phyloP scores from a whole-genome alignment of 2,329 filamentous ascomycete genomes.

The Chrysoporthe austroafricana region DNA sequence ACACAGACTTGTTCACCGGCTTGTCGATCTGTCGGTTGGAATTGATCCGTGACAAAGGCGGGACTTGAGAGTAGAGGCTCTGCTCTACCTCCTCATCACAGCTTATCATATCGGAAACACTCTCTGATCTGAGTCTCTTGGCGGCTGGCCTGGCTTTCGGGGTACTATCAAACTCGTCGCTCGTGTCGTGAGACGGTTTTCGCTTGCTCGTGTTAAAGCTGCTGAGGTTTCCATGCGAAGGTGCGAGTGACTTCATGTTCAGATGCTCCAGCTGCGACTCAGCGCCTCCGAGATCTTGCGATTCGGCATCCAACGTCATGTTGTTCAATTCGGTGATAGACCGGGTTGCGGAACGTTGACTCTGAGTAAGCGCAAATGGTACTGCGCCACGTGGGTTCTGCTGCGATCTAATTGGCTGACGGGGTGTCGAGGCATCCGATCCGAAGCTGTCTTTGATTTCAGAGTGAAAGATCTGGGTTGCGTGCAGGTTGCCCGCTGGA shows the following conservation, averaged over 20 bases:
- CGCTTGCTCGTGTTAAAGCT: constrained; percentile 58
- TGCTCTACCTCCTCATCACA: constrained; percentile 30
- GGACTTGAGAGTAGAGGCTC: constrained; percentile 51
- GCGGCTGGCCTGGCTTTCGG: constrained; percentile 49
- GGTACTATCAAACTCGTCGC: constrained; percentile 53
- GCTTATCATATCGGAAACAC: constrained; percentile 39
- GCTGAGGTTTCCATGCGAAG: constrained; percentile 27
- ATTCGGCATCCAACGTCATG: constrained; percentile 55
- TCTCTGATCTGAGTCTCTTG: constrained; percentile 60
- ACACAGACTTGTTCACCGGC: constrained; percentile 59
- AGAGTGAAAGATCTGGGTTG: constrained; percentile 44
- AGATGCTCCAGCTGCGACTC: constrained; percentile 49
- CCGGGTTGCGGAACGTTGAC: constrained; percentile 36
- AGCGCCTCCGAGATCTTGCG: constrained; percentile 59
- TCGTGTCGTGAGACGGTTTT: constrained; percentile 55
- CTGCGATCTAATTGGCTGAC: constrained; percentile 23
- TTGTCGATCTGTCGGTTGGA: constrained; percentile 62
- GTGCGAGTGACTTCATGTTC: constrained; percentile 45
- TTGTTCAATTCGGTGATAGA: constrained; percentile 56
- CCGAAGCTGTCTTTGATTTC: constrained; percentile 53
- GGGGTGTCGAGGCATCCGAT: constrained; percentile 45
- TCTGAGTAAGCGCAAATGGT: constrained; percentile 35
- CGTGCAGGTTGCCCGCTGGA: constrained; percentile 37
- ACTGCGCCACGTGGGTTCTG: constrained; percentile 30
- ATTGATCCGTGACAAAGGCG: constrained; percentile 51